Conservation (phyloP, 2,329 filamentous ascomycete genomes). For the Myriosclerotinia duriaeana region DNA sequence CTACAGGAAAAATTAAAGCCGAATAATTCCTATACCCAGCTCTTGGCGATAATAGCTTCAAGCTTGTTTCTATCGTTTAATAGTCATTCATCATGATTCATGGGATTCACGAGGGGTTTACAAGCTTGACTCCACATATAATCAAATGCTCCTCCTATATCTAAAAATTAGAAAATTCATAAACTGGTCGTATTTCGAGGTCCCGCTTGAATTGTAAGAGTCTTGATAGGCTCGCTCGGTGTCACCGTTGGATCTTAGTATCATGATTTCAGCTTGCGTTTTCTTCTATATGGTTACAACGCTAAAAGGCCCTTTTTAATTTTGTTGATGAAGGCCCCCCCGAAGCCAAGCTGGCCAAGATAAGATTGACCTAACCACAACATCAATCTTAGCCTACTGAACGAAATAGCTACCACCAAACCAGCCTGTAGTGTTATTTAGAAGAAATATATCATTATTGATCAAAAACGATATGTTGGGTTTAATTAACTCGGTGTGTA, state of each 20-base stretch:
- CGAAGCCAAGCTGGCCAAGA: conserved; percentile 16
- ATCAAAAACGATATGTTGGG: not conserved
- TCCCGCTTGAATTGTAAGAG: not conserved
- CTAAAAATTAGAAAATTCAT: conserved; percentile 3
- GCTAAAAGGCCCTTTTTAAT: conserved; percentile 18
- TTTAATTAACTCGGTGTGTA: conserved; percentile 1
- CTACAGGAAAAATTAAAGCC: conserved; percentile 3
- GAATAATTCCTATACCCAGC: conserved; percentile 18
- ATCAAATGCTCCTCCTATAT: not conserved
- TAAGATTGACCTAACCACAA: conserved; percentile 12
- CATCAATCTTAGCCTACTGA: not conserved
- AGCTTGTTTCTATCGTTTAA: not conserved
- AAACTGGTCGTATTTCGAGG: not conserved
- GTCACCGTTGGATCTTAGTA: conserved; percentile 1
- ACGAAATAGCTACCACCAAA: not conserved
- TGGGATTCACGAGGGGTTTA: not conserved
- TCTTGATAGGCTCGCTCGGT: conserved; percentile 3
- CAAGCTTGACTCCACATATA: not conserved
- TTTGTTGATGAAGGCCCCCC: conserved; percentile 7
- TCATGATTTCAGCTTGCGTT: conserved; percentile 6
- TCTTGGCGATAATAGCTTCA: conserved; percentile 19
- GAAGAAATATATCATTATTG: conserved; percentile 11
- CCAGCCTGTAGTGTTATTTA: not conserved
- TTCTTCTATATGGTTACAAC: conserved; percentile 18
- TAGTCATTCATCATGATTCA: conserved; percentile 1